phyloP scores from a whole-genome alignment of 1,284 basidiomycete species.

The Meira miltonrushii region DNA sequence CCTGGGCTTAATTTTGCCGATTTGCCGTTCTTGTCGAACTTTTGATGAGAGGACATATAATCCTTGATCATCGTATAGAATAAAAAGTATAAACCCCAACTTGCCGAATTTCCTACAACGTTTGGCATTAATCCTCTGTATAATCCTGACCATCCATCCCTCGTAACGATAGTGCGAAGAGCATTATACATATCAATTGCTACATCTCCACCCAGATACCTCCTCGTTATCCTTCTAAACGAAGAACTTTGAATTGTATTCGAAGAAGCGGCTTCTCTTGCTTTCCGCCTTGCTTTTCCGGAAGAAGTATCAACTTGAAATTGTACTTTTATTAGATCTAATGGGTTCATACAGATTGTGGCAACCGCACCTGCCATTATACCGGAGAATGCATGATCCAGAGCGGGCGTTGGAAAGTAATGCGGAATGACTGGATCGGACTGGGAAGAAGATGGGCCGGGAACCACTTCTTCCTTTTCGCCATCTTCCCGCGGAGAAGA shows the following conservation, averaged over 20 bases:
- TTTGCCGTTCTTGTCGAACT: constrained; percentile 10
- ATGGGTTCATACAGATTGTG: constrained; percentile 93
- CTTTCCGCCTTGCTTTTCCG: constrained; percentile 53
- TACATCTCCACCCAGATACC: constrained; percentile 25
- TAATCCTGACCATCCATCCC: constrained; percentile 76
- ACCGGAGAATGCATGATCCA: constrained; percentile 89
- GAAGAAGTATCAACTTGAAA: constrained; percentile 63
- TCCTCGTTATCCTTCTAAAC: not conserved
- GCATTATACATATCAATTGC: constrained; percentile 71
- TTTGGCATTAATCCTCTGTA: constrained; percentile 89
- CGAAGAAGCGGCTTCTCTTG: constrained; percentile 22
- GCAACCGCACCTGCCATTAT: constrained; percentile 87
- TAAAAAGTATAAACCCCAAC: constrained; percentile 96
- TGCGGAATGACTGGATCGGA: constrained; percentile 15
- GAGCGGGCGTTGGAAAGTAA: constrained; percentile 43
- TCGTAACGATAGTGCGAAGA: constrained; percentile 67
- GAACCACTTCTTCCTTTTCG: not conserved
- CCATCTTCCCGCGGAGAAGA: not conserved
- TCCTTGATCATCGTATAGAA: constrained; percentile 93
- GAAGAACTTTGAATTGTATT: not conserved
- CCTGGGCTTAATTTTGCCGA: constrained; percentile 62
- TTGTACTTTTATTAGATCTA: constrained; percentile 92
- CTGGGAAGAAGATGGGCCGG: not conserved
- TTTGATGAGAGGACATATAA: constrained; percentile 32
- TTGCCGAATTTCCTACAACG: constrained; percentile 89